These are phyloP conservation scores for Aspergillus ruber DNA, from an alignment of 2,329 filamentous ascomycete genomes.

Conservation along the genomic window DNA sequence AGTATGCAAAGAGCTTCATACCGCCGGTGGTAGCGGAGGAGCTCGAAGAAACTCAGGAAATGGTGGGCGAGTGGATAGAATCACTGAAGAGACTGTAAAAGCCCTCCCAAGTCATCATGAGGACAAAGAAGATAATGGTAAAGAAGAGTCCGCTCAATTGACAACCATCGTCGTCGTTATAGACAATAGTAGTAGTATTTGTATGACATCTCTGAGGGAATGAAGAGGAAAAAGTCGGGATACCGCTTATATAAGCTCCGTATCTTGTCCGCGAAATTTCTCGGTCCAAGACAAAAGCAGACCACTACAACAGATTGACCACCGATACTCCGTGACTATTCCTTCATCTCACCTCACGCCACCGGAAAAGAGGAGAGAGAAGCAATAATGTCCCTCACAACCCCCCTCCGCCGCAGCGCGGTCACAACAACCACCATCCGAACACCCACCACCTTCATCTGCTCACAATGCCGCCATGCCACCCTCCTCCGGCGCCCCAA, in stretches of 20 bases:
- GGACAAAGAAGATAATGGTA: constrained; percentile 1
- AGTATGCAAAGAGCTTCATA: constrained; percentile 25
- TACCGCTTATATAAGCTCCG: constrained; percentile 26
- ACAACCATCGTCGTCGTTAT: constrained; percentile 1
- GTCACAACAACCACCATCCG: constrained; percentile 17
- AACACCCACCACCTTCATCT: constrained; percentile 36
- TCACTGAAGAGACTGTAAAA: constrained; percentile 4
- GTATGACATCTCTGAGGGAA: not conserved
- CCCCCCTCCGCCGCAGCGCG: constrained; percentile 30
- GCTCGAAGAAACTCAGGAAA: constrained; percentile 9
- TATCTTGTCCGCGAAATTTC: constrained; percentile 23
- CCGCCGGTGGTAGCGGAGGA: constrained; percentile 12
- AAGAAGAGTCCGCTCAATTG: constrained; percentile 3
- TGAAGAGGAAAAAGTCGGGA: constrained; percentile 12
- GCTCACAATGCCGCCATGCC: constrained; percentile 67
- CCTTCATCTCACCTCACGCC: not conserved
- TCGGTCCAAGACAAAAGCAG: constrained; percentile 21
- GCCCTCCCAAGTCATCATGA: constrained; percentile 16
- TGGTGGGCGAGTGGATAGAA: constrained; percentile 4
- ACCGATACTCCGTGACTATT: not conserved
- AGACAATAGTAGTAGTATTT: not conserved
- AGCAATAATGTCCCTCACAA: constrained; percentile 29
- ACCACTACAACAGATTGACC: constrained; percentile 3
- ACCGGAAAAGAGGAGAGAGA: not conserved
- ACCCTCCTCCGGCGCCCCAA: constrained; percentile 82